Evolutionary conservation across 2,329 filamentous ascomycete genomes (phyloP).

Genomic region (Penicillium sp.): DNA sequence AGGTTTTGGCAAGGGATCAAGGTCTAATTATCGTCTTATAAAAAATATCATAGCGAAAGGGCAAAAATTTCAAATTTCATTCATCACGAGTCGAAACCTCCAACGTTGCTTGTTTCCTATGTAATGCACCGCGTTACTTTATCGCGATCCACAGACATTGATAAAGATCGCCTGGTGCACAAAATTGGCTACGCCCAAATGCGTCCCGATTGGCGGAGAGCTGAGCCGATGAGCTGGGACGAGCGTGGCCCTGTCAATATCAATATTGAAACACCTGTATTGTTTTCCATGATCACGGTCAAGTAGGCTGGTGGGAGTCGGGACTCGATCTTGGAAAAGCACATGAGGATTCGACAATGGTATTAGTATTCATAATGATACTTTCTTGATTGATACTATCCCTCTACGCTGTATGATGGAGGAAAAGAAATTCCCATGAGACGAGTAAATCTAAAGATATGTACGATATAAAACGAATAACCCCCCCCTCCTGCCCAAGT

Average conservation of each 20-base stretch:
- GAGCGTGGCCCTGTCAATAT: too few relatives aligned
- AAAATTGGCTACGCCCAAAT: too few relatives aligned
- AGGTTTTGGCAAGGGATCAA: background rate
- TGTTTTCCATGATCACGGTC: too few relatives aligned
- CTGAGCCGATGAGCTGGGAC: too few relatives aligned
- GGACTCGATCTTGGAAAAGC: too few relatives aligned
- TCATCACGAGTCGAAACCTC: background rate
- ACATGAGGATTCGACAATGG: background rate
- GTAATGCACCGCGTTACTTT: background rate
- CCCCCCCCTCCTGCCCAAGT: conserved; percentile 7
- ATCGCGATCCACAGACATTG: background rate
- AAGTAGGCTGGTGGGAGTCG: too few relatives aligned
- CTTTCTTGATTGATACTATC: background rate
- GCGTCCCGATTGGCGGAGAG: too few relatives aligned
- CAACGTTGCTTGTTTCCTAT: background rate
- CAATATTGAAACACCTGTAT: too few relatives aligned
- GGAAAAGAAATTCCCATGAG: background rate
- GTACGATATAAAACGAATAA: conserved; percentile 13
- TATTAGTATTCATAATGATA: background rate
- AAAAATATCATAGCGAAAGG: background rate
- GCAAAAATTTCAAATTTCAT: background rate
- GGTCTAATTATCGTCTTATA: background rate
- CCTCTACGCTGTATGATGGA: background rate
- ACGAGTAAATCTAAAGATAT: background rate
- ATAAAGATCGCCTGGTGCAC: background rate